Conservation (phyloP, 2,329 filamentous ascomycete species). For the Aspergillus aculeatus region DNA sequence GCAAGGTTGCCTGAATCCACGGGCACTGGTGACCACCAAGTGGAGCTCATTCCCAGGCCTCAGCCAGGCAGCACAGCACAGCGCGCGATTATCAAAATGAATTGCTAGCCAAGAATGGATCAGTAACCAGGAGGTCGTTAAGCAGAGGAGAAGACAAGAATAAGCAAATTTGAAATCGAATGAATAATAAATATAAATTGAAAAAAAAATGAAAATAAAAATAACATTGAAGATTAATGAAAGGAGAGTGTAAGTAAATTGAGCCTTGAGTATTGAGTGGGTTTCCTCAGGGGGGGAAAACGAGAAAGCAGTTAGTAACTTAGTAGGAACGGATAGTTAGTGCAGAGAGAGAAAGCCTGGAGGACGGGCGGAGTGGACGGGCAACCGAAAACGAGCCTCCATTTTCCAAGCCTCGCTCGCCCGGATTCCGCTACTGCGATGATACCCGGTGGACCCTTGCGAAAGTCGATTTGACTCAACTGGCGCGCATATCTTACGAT, state of each 20-base stretch:
- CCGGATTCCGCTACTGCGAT: slow-evolving; percentile 9
- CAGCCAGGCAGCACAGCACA: slow-evolving; percentile 8
- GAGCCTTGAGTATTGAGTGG: not conserved
- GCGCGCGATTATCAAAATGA: not conserved
- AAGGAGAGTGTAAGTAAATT: not conserved
- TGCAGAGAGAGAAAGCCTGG: too few species aligned
- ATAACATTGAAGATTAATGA: not conserved
- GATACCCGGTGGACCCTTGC: slow-evolving; percentile 6
- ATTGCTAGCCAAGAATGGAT: not conserved
- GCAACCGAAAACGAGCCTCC: slow-evolving; percentile 7
- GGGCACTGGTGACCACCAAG: not conserved
- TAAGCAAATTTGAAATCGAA: too few species aligned
- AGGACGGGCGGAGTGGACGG: slow-evolving; percentile 5
- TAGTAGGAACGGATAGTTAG: not conserved
- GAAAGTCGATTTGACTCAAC: slow-evolving; percentile 8
- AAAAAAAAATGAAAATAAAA: not conserved
- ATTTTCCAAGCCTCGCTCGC: slow-evolving; percentile 8
- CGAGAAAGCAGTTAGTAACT: not conserved
- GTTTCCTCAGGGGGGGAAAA: not conserved
- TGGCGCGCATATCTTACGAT: slow-evolving; percentile 11
- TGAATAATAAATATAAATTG: too few species aligned
- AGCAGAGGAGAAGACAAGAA: not conserved
- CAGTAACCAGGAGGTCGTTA: not conserved
- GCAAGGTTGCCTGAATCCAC: slow-evolving; percentile 4
- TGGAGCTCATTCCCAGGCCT: slow-evolving; percentile 4